Evolutionary conservation across 164 flowering plant species (phyloP).

Genomic region (Magnolia changhungtana): DNA sequence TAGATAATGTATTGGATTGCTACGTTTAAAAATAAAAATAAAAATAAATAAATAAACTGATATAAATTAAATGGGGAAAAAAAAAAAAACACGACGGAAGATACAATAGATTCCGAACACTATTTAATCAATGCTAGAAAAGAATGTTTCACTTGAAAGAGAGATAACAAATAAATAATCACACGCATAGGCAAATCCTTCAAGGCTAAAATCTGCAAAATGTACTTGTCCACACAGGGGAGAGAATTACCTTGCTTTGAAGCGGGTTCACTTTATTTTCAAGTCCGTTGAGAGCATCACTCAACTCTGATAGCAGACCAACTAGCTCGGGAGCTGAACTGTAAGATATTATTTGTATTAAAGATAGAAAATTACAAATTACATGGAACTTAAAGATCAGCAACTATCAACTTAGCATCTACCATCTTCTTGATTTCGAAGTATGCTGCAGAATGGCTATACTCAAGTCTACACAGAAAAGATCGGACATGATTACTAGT

Average conservation of each 20-base stretch:
- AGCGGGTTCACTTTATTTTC: slow-evolving; percentile 71
- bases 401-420: no score
- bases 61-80: no score
- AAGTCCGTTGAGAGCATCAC: slow-evolving; percentile 56
- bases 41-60: no score
- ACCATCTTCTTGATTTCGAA: background rate
- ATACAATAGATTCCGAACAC: no score
- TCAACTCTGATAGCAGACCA: slow-evolving; percentile 69
- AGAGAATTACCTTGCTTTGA: slow-evolving; percentile 51
- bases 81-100: no score
- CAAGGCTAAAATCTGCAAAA: background rate
- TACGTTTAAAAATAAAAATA: no score
- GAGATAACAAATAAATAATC: background rate
- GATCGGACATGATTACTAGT: background rate
- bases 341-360: slow-evolving; percentile 8
- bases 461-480: background rate
- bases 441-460: background rate
- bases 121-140: no score
- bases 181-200: background rate
- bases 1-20: no score
- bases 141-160: background rate
- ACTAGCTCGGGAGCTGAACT: slow-evolving; percentile 87
- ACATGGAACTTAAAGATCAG: background rate
- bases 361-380: background rate
- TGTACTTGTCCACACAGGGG: background rate